Percentiles rank a stretch among this genome's conserved stretches.
phyloP scores from a whole-genome alignment of 2,329 filamentous ascomycete genomes.

The Pseudomassariella vexata region DNA sequence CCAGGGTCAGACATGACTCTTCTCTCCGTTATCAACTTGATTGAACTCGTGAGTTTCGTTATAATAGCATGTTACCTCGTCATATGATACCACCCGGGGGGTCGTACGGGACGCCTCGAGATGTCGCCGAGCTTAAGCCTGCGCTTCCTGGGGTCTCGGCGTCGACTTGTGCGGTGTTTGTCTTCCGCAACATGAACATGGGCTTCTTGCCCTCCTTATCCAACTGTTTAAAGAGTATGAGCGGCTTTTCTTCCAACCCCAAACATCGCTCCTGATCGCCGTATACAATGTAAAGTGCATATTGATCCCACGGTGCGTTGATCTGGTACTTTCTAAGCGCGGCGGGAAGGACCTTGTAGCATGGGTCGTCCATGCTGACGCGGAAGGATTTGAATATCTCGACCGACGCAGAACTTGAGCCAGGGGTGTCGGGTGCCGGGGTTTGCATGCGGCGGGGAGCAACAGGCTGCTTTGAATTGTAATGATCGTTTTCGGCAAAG shows the following conservation, averaged over 20 bases:
- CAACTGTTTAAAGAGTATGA: constrained; percentile 95
- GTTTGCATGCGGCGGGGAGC: constrained; percentile 56
- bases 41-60: background rate
- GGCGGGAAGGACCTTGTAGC: constrained; percentile 92
- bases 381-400: constrained; percentile 99
- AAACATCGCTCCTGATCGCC: constrained; percentile 96
- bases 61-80: constrained; percentile 6
- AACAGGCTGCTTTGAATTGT: constrained; percentile 30
- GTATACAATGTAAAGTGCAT: constrained; percentile 96
- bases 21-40: too few relatives aligned
- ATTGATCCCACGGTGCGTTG: constrained; percentile 94
- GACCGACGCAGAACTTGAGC: constrained; percentile 56
- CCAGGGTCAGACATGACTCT: too few relatives aligned
- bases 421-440: constrained; percentile 56
- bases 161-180: constrained; percentile 47
- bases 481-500: constrained; percentile 46
- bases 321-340: constrained; percentile 98
- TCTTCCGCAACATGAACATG: constrained; percentile 94
- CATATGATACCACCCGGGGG: constrained; percentile 57
- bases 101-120: constrained; percentile 45
- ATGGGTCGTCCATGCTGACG: constrained; percentile 96
- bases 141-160: constrained; percentile 47
- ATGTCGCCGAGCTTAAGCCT: constrained; percentile 37
- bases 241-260: constrained; percentile 83
- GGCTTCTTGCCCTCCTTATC: constrained; percentile 97